Evolutionary conservation across 148 eudicot genomes (phyloP).

Genomic region (Silene conica): DNA sequence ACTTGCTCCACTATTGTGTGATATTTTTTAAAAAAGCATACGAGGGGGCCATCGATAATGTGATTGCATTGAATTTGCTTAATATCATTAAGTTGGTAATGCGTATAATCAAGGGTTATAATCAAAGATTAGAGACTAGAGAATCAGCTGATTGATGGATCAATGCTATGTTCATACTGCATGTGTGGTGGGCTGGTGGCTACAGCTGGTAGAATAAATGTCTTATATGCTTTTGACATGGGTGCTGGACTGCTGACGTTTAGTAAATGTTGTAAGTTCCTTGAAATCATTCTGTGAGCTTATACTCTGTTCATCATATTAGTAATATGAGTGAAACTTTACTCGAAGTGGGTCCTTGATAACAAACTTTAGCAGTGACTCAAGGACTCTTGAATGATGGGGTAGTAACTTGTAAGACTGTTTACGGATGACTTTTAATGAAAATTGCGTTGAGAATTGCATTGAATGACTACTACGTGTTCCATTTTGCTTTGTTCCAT

Average conservation of each 20-base stretch:
- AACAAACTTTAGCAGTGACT: no score
- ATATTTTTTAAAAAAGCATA: background rate
- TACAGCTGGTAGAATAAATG: background rate
- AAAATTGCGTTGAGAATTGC: no score
- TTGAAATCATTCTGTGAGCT: background rate
- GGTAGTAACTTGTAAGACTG: no score
- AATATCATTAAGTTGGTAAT: conserved; percentile 5
- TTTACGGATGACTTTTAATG: no score
- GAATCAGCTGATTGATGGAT: background rate
- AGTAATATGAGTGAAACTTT: background rate
- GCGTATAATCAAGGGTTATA: conserved; percentile 6
- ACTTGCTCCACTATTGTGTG: background rate
- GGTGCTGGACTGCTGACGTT: background rate
- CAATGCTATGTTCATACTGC: background rate
- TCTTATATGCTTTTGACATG: background rate
- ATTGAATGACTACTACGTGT: no score
- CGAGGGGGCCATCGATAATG: conserved; percentile 8
- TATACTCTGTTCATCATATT: background rate
- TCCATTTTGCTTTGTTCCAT: no score
- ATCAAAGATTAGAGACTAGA: conserved; percentile 2
- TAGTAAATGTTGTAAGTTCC: background rate
- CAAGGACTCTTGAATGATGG: no score
- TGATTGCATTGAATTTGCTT: conserved; percentile 9
- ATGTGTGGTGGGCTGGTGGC: background rate
- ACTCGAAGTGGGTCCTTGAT: no score